A percentile compares a stretch with the other conserved stretches of the same genome.
These are phyloP conservation scores for Boletus speciosus DNA, from an alignment of 768 basidiomycete species.

Conservation along the genomic window DNA sequence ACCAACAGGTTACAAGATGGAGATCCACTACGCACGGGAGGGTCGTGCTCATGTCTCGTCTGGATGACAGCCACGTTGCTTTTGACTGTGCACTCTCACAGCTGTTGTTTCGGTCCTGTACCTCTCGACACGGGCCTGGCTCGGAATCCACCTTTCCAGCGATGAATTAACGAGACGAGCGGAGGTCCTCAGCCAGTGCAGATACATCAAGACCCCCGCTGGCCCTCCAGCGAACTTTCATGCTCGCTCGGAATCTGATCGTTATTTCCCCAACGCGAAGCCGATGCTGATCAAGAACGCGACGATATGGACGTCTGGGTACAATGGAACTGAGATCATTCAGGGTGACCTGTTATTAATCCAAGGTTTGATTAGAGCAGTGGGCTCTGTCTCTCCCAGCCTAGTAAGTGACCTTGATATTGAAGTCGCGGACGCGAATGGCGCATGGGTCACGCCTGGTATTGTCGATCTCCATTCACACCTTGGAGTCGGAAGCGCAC, in stretches of 20 bases:
- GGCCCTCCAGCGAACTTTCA: slow-evolving; percentile 48
- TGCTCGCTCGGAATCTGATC: slow-evolving; percentile 54
- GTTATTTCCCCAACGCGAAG: slow-evolving; percentile 60
- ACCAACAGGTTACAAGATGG: background rate
- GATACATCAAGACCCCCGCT: slow-evolving; percentile 36
- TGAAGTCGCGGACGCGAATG: slow-evolving; percentile 58
- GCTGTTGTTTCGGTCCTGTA: slow-evolving; percentile 2
- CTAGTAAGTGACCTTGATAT: slow-evolving; percentile 18
- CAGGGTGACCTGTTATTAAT: slow-evolving; percentile 67
- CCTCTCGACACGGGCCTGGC: background rate
- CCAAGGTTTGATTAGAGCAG: slow-evolving; percentile 58
- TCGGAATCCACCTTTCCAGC: background rate
- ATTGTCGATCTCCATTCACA: slow-evolving; percentile 51
- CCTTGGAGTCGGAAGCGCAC: slow-evolving; percentile 39
- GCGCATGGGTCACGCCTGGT: slow-evolving; percentile 81
- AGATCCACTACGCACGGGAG: background rate
- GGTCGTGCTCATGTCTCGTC: background rate
- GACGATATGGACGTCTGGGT: slow-evolving; percentile 76
- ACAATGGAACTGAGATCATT: slow-evolving; percentile 65
- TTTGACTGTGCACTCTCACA: slow-evolving; percentile 8
- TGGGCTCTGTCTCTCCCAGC: slow-evolving; percentile 44
- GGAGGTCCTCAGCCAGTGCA: slow-evolving; percentile 42
- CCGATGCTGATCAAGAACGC: slow-evolving; percentile 69
- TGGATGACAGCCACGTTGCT: background rate
- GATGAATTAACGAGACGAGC: slow-evolving; percentile 11